A percentile compares a stretch with the other conserved stretches of the same genome.
Evolutionary conservation across 208 protist species (phyloP).

Genomic region (Endotrypanum monterogeii): DNA sequence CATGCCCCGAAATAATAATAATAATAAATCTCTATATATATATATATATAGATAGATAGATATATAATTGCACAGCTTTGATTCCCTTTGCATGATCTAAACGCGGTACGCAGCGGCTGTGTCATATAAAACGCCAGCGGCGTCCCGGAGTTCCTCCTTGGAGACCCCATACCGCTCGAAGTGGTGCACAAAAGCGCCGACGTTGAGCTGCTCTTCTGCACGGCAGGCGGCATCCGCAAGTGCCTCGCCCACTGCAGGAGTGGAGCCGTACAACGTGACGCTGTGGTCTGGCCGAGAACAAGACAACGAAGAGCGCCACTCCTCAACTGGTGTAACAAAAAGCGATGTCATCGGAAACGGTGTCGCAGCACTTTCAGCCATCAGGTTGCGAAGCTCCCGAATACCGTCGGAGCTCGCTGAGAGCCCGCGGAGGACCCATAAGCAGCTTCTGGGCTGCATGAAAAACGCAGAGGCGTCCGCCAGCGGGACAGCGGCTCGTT

Average conservation of each 20-base stretch:
- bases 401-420: conserved; percentile 40
- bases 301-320: conserved; percentile 21
- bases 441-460: conserved; percentile 32
- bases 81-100: not conserved
- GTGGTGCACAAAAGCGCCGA: conserved; percentile 75
- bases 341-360: conserved; percentile 47
- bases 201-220: conserved; percentile 53
- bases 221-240: conserved; percentile 35
- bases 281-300: conserved; percentile 24
- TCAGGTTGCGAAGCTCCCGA: conserved; percentile 47
- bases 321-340: conserved; percentile 35
- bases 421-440: conserved; percentile 67
- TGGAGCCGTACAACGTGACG: conserved; percentile 61
- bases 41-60: too few relatives aligned
- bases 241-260: conserved; percentile 37
- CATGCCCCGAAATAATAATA: too few relatives aligned
- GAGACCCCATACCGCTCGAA: conserved; percentile 65
- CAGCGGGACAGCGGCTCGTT: not conserved
- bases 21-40: too few relatives aligned
- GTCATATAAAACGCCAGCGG: conserved; percentile 55
- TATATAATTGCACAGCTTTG: not conserved
- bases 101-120: conserved; percentile 47
- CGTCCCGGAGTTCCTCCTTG: conserved; percentile 50
- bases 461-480: conserved; percentile 24
- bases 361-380: conserved; percentile 15